Evolutionary conservation across 1,284 basidiomycete genomes (phyloP).

Genomic region (Grifola frondosa): DNA sequence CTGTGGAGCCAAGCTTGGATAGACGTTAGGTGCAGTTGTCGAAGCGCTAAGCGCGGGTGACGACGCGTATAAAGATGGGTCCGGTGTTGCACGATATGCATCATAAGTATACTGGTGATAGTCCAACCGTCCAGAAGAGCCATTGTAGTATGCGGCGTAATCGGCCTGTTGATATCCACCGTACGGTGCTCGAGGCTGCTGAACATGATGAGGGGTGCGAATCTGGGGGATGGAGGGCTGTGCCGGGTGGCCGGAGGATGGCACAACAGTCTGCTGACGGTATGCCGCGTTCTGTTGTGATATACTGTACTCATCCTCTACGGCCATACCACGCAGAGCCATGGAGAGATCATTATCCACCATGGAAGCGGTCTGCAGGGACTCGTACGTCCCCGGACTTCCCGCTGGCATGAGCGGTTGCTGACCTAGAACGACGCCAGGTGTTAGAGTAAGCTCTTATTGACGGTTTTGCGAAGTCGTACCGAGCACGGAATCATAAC

Average conservation of each 20-base stretch:
- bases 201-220: conserved; percentile 40
- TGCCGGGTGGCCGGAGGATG: conserved; percentile 14
- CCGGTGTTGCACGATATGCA: conserved; percentile 48
- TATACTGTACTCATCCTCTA: conserved; percentile 57
- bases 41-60: conserved; percentile 39
- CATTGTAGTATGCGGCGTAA: conserved; percentile 55
- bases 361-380: conserved; percentile 40
- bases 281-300: conserved; percentile 28
- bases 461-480: conserved; percentile 22
- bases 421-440: too few relatives aligned
- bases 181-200: conserved; percentile 49
- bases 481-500: conserved; percentile 46
- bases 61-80: conserved; percentile 52
- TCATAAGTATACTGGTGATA: conserved; percentile 56
- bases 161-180: conserved; percentile 53
- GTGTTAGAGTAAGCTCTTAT: conserved; percentile 43
- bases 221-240: conserved; percentile 29
- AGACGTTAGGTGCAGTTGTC: conserved; percentile 45
- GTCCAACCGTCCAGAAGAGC: conserved; percentile 42
- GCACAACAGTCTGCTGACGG: conserved; percentile 19
- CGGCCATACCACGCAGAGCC: conserved; percentile 63
- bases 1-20: conserved; percentile 45
- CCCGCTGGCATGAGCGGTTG: conserved; percentile 23
- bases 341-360: conserved; percentile 55
- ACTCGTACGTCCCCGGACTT: conserved; percentile 38